Conservation (phyloP, 441 rosid species). For the Jatropha podagrica region DNA sequence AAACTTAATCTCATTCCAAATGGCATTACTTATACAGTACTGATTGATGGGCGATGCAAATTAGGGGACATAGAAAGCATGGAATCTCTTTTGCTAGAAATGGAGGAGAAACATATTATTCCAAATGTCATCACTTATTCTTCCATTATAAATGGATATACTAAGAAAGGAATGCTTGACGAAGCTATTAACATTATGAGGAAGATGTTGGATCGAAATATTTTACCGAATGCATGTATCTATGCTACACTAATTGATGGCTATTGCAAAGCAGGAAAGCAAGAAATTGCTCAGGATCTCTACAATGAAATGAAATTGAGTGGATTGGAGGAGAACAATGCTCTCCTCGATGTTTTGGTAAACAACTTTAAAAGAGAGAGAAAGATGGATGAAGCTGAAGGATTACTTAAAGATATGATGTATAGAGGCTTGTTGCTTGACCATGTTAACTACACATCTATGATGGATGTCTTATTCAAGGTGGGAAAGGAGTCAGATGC, state of each 20-base stretch:
- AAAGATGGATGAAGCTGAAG: conserved; percentile 56
- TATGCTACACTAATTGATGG: conserved; percentile 76
- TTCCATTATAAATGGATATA: conserved; percentile 65
- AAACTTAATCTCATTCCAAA: conserved; percentile 57
- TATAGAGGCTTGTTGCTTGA: conserved; percentile 65
- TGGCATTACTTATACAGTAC: conserved; percentile 56
- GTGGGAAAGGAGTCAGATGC: conserved; percentile 72
- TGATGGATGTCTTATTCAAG: conserved; percentile 88
- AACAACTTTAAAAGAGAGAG: conserved; percentile 68
- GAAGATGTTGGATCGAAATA: conserved; percentile 50
- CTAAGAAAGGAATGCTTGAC: conserved; percentile 73
- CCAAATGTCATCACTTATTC: conserved; percentile 70
- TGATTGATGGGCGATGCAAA: conserved; percentile 77
- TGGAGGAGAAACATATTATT: conserved; percentile 50
- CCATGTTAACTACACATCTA: conserved; percentile 84
- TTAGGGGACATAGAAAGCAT: conserved; percentile 60
- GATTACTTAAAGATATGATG: conserved; percentile 46
- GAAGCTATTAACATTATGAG: conserved; percentile 55
- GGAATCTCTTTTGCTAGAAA: conserved; percentile 52
- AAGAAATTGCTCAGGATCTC: conserved; percentile 54
- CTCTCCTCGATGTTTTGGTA: conserved; percentile 60
- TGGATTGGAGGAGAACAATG: conserved; percentile 63
- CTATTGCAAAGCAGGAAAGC: conserved; percentile 62
- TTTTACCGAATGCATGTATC: conserved; percentile 56
- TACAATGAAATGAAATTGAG: conserved; percentile 59